Evolutionary conservation across 2,329 filamentous ascomycete species (phyloP), one percentile per base, ranked within the genome.

Genomic region (Aphanoascus verrucosus): DNA sequence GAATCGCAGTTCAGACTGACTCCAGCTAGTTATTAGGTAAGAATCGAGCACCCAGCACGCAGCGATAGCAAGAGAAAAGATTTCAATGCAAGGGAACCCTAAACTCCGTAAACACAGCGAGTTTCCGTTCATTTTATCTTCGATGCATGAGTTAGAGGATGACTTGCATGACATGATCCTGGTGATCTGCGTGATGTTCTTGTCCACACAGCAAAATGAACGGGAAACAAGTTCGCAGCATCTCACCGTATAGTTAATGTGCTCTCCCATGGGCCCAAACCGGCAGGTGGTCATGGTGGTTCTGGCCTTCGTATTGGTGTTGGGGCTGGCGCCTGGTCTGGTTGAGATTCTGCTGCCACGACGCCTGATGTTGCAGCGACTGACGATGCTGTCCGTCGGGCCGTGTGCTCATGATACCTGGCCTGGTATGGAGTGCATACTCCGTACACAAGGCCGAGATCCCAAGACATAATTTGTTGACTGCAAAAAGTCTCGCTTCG

Each of bases 111-210:
- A 40, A 43, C 15, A 28, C 20, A 44, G 28, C 49, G 8, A 44
- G 28, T 19, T 23, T 35, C 37, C 23, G 11, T 28, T 23, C 17
- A 23, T 44, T 17, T 15, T 35, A 23, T 19, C 31, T 32, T 50
- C 32, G 17, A 8, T 42, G 17, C 19, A 23, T 15, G 19, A 41
- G 38, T 17, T 15, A 7, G 37, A 44, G 3, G 17, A 44, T 43
- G 48, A 51, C 31, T 51, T 44, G 49, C 49, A 51, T 44, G 28
- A 31, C 34, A 51, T n/a, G n/a, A n/a, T 51, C 49, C 49, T 23
- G 19, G 49, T 51, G 38, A 51, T 28, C 23, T 28, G 23, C 23
- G 9, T 41, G 38, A 8, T 15, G 6, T 41, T 41, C 11, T 19
- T 15, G 15, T 15, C n/a, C 15, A 17, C 3, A 41, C 15, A 15